Evolutionary conservation across 768 basidiomycete species (phyloP).

Genomic region (Naganishia randhawae): DNA sequence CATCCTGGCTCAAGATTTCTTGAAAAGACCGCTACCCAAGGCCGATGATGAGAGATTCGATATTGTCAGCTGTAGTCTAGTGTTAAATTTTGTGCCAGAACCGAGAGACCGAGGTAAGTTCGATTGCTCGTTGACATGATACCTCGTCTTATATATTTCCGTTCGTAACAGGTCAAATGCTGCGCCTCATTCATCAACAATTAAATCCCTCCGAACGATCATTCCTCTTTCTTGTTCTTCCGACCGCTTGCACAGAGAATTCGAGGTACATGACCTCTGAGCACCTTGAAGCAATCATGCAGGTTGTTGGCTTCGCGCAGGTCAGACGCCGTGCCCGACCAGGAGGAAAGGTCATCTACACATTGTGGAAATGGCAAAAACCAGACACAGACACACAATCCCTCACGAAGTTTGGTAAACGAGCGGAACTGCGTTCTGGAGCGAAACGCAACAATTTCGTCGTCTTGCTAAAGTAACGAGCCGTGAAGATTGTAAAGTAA

Average conservation of each 20-base stretch:
- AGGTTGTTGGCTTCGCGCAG: constrained; percentile 62
- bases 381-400: background rate
- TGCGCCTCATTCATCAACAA: constrained; percentile 38
- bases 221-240: constrained; percentile 56
- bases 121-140: background rate
- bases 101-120: constrained; percentile 67
- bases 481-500: background rate
- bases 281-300: constrained; percentile 53
- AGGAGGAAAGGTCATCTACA: constrained; percentile 82
- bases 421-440: constrained; percentile 59
- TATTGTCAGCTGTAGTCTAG: constrained; percentile 76
- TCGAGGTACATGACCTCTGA: constrained; percentile 73
- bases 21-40: constrained; percentile 58
- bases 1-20: constrained; percentile 82
- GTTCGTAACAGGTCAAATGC: constrained; percentile 37
- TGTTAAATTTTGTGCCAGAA: constrained; percentile 81
- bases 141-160: background rate
- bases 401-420: constrained; percentile 56
- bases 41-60: constrained; percentile 64
- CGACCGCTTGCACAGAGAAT: constrained; percentile 76
- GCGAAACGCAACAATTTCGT: constrained; percentile 72
- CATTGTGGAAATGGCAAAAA: constrained; percentile 54
- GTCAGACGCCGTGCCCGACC: constrained; percentile 62
- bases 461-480: constrained; percentile 53
- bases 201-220: constrained; percentile 33